A percentile compares a stretch with the other conserved stretches of the same genome.
Evolutionary conservation across 2,329 filamentous ascomycete genomes (phyloP).

Genomic region (Clathrospora elynae): DNA sequence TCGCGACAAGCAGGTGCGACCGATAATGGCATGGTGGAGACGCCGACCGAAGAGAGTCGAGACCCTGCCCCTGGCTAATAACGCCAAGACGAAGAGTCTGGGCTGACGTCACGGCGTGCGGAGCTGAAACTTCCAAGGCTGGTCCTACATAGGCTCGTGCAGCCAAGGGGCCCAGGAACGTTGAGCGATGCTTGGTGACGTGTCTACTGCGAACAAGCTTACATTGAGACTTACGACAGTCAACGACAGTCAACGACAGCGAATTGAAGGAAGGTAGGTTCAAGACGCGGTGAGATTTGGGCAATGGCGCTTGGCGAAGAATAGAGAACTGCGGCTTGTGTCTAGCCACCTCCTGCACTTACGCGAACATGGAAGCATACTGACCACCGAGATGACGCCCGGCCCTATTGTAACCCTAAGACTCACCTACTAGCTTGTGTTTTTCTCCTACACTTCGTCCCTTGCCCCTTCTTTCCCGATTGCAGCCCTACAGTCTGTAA

Average conservation of each 20-base stretch:
- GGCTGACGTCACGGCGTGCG: conserved; percentile 27
- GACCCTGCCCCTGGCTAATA: too few species aligned
- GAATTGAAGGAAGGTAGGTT: conserved; percentile 1
- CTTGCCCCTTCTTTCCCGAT: conserved; percentile 1
- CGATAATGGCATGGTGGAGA: too few species aligned
- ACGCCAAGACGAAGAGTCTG: conserved; percentile 3
- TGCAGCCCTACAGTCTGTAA: conserved; percentile 8
- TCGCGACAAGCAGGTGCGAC: too few species aligned
- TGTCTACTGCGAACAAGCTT: conserved; percentile 19
- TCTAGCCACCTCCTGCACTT: conserved; percentile 11
- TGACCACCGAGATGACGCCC: conserved; percentile 26
- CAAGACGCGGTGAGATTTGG: too few species aligned
- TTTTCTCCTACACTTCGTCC: conserved; percentile 8
- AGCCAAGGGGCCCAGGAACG: conserved; percentile 28
- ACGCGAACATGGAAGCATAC: conserved; percentile 29
- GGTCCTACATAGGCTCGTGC: conserved; percentile 1
- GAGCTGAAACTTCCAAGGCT: conserved; percentile 24
- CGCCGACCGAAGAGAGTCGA: too few species aligned
- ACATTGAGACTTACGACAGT: conserved; percentile 1
- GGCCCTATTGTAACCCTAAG: conserved; percentile 9
- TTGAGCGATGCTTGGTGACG: conserved; percentile 34
- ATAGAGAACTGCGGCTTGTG: too few species aligned
- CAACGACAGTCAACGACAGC: neutral
- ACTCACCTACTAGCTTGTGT: conserved; percentile 10
- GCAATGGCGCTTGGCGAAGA: too few species aligned